These are phyloP conservation scores for Colletotrichum coccodes DNA, from an alignment of 2,329 filamentous ascomycete species.

Conservation along the genomic window DNA sequence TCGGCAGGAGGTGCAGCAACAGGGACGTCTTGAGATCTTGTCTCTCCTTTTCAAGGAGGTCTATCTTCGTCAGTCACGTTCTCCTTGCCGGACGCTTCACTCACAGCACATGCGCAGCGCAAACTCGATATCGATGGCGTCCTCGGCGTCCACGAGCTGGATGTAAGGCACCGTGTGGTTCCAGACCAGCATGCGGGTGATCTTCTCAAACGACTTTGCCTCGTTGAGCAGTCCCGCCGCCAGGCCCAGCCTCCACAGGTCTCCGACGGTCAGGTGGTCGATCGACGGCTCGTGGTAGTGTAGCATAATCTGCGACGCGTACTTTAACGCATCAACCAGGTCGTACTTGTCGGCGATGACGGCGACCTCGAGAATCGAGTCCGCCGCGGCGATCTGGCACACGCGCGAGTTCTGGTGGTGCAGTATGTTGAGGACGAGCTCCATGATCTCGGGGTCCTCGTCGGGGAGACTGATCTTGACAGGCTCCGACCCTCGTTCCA, in stretches of 20 bases:
- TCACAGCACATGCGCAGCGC: constrained; percentile 31
- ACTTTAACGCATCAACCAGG: constrained; percentile 27
- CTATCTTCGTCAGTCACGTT: constrained; percentile 14
- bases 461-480: constrained; percentile 41
- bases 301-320: constrained; percentile 29
- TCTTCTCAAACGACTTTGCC: constrained; percentile 25
- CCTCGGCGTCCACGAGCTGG: constrained; percentile 28
- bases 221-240: constrained; percentile 31
- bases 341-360: constrained; percentile 41
- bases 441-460: constrained; percentile 43
- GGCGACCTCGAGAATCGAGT: constrained; percentile 41
- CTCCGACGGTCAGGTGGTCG: constrained; percentile 27
- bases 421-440: constrained; percentile 44
- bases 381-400: constrained; percentile 39
- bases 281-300: constrained; percentile 30
- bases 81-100: background rate
- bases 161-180: constrained; percentile 31
- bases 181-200: constrained; percentile 27
- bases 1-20: constrained; percentile 28
- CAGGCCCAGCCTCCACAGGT: constrained; percentile 28
- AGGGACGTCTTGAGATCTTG: constrained; percentile 31
- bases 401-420: constrained; percentile 40
- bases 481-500: constrained; percentile 20
- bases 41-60: constrained; percentile 30
- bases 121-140: constrained; percentile 29